phyloP scores from a whole-genome alignment of 768 basidiomycete genomes.

The Leccinellum albellum region DNA sequence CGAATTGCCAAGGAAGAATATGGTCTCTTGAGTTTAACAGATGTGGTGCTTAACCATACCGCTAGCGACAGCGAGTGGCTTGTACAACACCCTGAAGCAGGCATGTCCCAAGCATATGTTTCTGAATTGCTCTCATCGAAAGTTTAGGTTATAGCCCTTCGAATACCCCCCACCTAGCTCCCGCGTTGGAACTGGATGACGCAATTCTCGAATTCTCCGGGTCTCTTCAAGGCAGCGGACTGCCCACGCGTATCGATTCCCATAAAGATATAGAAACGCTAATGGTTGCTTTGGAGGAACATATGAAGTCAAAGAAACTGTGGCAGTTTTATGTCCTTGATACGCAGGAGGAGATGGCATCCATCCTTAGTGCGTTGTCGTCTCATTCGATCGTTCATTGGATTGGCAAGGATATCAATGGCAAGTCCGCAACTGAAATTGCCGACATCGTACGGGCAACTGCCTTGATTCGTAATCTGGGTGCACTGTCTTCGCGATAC shows the following conservation, averaged over 20 bases:
- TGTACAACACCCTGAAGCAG: constrained; percentile 91
- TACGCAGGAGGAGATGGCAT: constrained; percentile 54
- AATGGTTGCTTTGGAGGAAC: constrained; percentile 55
- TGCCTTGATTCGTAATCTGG: constrained; percentile 56
- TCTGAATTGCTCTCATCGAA: constrained; percentile 3
- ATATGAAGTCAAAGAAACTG: constrained; percentile 63
- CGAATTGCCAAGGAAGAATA: constrained; percentile 76
- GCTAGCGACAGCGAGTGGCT: constrained; percentile 94
- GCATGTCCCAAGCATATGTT: constrained; percentile 37
- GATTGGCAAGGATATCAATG: constrained; percentile 55
- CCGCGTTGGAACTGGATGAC: constrained; percentile 89
- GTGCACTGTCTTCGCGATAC: constrained; percentile 61
- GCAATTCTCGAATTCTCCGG: constrained; percentile 80
- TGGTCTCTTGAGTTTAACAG: constrained; percentile 85
- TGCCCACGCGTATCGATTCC: constrained; percentile 69
- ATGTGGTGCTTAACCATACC: constrained; percentile 97
- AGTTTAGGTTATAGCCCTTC: constrained; percentile 77
- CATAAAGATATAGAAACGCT: constrained; percentile 66
- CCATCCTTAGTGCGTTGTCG: constrained; percentile 38
- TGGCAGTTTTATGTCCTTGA: constrained; percentile 97
- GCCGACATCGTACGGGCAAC: constrained; percentile 57
- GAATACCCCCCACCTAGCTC: constrained; percentile 87
- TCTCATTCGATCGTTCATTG: constrained; percentile 46
- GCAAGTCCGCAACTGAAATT: constrained; percentile 61
- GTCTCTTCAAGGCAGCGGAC: constrained; percentile 56